phyloP scores from a whole-genome alignment of 805 yeast species.

The Kluyveromyces lactis region DNA sequence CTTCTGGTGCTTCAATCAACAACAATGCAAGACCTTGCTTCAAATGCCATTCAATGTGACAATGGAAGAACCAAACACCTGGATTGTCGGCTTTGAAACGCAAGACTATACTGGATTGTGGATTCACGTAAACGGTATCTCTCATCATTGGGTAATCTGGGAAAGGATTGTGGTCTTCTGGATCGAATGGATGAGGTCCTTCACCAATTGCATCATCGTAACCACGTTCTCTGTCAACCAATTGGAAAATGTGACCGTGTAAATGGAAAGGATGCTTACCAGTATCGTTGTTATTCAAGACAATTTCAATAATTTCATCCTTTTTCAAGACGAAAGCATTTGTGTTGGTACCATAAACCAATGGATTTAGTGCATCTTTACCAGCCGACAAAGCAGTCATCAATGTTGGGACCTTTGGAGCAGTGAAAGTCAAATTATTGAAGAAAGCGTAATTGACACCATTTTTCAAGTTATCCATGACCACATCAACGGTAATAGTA shows the following conservation, averaged over 20 bases:
- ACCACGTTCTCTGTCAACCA: conserved; percentile 60
- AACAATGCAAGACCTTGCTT: conserved; percentile 73
- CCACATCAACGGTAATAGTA: conserved; percentile 59
- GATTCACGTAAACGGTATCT: conserved; percentile 63
- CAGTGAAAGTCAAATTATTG: conserved; percentile 71
- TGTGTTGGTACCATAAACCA: conserved; percentile 71
- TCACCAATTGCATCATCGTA: conserved; percentile 43
- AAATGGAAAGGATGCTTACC: conserved; percentile 97
- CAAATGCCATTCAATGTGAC: conserved; percentile 83
- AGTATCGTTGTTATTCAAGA: conserved; percentile 77
- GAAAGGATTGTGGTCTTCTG: conserved; percentile 38
- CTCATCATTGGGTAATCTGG: conserved; percentile 58
- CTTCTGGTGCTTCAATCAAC: conserved; percentile 61
- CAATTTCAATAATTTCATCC: conserved; percentile 60
- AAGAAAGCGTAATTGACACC: conserved; percentile 96
- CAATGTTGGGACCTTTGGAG: conserved; percentile 82
- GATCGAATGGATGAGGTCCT: conserved; percentile 50
- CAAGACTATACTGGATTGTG: conserved; percentile 58
- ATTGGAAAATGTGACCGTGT: conserved; percentile 85
- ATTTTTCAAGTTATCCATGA: conserved; percentile 74
- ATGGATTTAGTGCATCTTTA: conserved; percentile 42
- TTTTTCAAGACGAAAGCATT: conserved; percentile 58
- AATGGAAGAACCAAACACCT: conserved; percentile 92
- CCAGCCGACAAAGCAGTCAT: conserved; percentile 73
- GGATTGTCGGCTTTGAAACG: conserved; percentile 82